A percentile compares a stretch with the other conserved stretches of the same genome.
Evolutionary conservation across 345 rosid genomes (phyloP).

Genomic region (Citrus mangshanensis): DNA sequence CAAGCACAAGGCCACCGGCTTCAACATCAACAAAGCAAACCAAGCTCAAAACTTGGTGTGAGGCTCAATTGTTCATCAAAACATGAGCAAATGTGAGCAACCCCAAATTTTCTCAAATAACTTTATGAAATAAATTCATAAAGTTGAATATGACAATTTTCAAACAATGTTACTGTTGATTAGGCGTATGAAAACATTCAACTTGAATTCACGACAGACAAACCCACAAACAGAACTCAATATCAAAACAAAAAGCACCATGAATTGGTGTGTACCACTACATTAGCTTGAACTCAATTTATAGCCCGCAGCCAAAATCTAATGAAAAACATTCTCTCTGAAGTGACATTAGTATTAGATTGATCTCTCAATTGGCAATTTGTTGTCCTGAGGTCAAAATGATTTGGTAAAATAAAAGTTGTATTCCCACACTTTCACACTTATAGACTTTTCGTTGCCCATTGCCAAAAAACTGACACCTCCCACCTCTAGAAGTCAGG

Average conservation of each 20-base stretch:
- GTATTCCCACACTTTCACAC: background rate
- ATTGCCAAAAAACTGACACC: background rate
- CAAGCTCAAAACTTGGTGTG: background rate
- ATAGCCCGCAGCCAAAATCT: background rate
- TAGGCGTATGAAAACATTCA: background rate
- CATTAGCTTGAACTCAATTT: background rate
- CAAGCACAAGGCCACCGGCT: background rate
- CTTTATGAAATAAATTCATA: background rate
- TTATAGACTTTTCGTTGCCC: background rate
- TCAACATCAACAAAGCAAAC: background rate
- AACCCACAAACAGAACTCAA: background rate
- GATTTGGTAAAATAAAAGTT: background rate
- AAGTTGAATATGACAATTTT: background rate
- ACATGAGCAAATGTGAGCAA: background rate
- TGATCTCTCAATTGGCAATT: background rate
- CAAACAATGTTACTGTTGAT: background rate
- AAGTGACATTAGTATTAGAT: background rate
- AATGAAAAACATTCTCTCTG: background rate
- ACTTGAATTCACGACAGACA: background rate
- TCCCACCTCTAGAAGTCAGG: background rate
- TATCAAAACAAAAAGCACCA: background rate
- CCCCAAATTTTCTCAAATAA: background rate
- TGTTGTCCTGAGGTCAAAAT: background rate
- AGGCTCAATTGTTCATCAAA: background rate
- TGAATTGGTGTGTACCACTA: background rate